These are phyloP conservation scores for Vaccinium darrowii DNA, from an alignment of 148 eudicot genomes.

Conservation along the genomic window DNA sequence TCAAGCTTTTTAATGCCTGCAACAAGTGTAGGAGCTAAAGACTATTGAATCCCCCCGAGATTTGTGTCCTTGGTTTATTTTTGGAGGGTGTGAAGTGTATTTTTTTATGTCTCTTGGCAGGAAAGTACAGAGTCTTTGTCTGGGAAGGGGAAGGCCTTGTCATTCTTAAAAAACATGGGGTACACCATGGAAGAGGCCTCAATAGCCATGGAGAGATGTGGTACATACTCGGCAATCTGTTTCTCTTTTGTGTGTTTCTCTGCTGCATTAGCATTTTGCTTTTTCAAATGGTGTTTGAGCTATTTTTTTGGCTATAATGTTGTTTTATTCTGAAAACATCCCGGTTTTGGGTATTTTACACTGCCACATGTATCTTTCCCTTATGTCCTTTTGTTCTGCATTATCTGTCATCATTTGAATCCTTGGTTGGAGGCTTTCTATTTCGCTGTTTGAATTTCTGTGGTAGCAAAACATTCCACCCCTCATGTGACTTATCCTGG, in stretches of 20 bases:
- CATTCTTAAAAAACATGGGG: conserved; percentile 61
- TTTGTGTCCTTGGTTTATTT: background rate
- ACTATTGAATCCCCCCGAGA: background rate
- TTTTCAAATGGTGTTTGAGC: background rate
- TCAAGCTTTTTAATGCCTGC: background rate
- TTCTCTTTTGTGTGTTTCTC: background rate
- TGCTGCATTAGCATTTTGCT: background rate
- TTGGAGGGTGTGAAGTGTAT: background rate
- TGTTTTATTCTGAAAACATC: background rate
- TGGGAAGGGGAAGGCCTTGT: conserved; percentile 38
- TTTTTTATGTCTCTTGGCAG: conserved; percentile 29
- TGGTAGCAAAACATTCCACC: background rate
- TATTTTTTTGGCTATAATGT: background rate
- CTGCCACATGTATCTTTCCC: background rate
- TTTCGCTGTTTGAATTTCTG: background rate
- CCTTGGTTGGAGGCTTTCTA: background rate
- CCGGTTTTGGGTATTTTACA: background rate
- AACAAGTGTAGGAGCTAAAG: background rate
- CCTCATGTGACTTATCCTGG: background rate
- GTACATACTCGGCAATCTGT: conserved; percentile 31
- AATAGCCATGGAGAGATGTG: conserved; percentile 79
- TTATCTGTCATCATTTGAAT: background rate
- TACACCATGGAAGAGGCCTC: conserved; percentile 64
- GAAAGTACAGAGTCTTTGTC: conserved; percentile 27
- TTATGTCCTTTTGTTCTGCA: background rate